Evolutionary conservation across 306 rosid genomes (phyloP), one percentile per base, ranked within the genome.

Genomic region (Lagenaria siceraria): DNA sequence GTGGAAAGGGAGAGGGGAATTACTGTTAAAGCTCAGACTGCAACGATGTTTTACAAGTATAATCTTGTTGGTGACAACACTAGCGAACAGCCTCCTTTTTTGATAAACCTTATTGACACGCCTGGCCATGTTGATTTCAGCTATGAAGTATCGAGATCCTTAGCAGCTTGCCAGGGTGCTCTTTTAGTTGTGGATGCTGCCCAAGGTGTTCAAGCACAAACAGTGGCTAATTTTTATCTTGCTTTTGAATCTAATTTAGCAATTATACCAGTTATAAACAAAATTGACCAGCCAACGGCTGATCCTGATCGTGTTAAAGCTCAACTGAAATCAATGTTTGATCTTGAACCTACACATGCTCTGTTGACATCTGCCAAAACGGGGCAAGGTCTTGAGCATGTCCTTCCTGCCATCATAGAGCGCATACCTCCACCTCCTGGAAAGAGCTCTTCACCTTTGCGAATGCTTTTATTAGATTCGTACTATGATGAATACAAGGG

Each of bases 1-100:
- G 98, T 93, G 80, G 97, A 93, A 85, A 88, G 97, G 84, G 96
- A 92, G 83, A 87, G 97, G 76, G 98, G 98, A 65, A 92, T 94
- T 79, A 92, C 98, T 5, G 98, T 94, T 54, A 94, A 94, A 77
- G 98, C 96, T 21, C 97, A 95, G 84, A 95, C 98, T 54, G 97
- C 98, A 64, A 95, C 98, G 61, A 95, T 95, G 98, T 92, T 92
- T 83, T 80, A 87, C 84, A 85, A 82, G 85, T 73, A 84, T 78
- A 78, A 54, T 27, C 56, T 69, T 78, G 79, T 55, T 74, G 84
- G 84, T 42, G 78, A 75, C 13, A 64, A 79, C 51, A 42, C 13
- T 76, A 78, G 75, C 27, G 87, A 79, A 71, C 72, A 84, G 53
- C 77, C 79, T 24, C 79, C 77, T 21, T 93, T 78, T 79, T 80